Evolutionary conservation across 2,329 filamentous ascomycete genomes (phyloP).

Genomic region (Xenosphaeropsis pyriputrescens): DNA sequence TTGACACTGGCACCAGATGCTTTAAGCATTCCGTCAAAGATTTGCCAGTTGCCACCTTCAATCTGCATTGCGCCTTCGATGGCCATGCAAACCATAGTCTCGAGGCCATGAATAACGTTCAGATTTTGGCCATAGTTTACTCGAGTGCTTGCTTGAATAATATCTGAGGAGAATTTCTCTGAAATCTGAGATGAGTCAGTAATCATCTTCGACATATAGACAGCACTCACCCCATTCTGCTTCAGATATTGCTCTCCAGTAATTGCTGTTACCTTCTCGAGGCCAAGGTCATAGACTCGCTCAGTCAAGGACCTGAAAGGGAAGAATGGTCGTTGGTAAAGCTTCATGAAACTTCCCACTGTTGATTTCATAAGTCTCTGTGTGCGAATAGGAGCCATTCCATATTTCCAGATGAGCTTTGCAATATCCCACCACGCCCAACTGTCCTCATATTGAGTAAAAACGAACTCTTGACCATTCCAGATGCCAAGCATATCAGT

Average conservation of each 20-base stretch:
- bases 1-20: conserved; percentile 43
- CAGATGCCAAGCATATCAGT: conserved; percentile 57
- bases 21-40: conserved; percentile 72
- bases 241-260: conserved; percentile 63
- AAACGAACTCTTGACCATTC: conserved; percentile 66
- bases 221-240: conserved; percentile 36
- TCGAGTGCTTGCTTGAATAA: conserved; percentile 80
- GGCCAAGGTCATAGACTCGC: conserved; percentile 49
- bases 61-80: conserved; percentile 71
- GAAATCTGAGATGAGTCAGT: conserved; percentile 33
- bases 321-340: conserved; percentile 74
- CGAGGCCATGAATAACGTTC: conserved; percentile 71
- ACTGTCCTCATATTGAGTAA: conserved; percentile 40
- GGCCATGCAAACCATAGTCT: conserved; percentile 81
- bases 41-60: conserved; percentile 81
- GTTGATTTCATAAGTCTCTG: conserved; percentile 57
- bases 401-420: conserved; percentile 77
- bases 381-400: conserved; percentile 59
- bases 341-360: conserved; percentile 57
- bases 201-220: background rate
- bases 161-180: conserved; percentile 55
- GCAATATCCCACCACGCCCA: conserved; percentile 67
- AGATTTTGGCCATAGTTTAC: conserved; percentile 94
- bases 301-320: conserved; percentile 68
- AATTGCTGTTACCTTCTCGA: conserved; percentile 49